Evolutionary conservation across 495 filamentous ascomycete genomes (phyloP).

Genomic region (Tuber indicum): DNA sequence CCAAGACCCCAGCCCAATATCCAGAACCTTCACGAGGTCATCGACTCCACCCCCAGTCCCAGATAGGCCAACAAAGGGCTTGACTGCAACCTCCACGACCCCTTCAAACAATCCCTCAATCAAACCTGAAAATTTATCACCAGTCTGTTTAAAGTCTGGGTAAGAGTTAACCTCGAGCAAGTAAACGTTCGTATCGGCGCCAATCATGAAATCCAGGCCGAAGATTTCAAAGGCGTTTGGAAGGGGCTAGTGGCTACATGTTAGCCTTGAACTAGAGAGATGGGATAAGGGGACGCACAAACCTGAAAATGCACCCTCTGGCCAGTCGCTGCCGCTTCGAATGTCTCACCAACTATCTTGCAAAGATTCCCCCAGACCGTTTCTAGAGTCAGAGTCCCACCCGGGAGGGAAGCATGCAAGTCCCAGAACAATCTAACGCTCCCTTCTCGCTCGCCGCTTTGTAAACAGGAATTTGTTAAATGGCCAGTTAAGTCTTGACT

Average conservation of each 20-base stretch:
- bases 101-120: conserved; percentile 70
- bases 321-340: conserved; percentile 71
- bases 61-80: conserved; percentile 53
- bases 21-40: conserved; percentile 52
- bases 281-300: background rate
- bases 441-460: conserved; percentile 54
- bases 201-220: conserved; percentile 84
- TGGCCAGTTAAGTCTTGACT: conserved; percentile 58
- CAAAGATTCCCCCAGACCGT: conserved; percentile 66
- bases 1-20: conserved; percentile 58
- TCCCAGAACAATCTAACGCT: conserved; percentile 67
- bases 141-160: conserved; percentile 90
- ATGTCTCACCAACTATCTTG: conserved; percentile 62
- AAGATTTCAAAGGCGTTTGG: conserved; percentile 86
- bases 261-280: background rate
- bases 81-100: conserved; percentile 60
- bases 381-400: conserved; percentile 31
- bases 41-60: conserved; percentile 6
- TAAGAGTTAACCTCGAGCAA: conserved; percentile 94
- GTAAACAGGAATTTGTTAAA: conserved; percentile 93
- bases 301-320: conserved; percentile 85
- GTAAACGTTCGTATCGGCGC: conserved; percentile 56
- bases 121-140: conserved; percentile 60
- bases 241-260: conserved; percentile 48
- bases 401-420: conserved; percentile 45